Evolutionary conservation across 495 filamentous ascomycete genomes (phyloP), one percentile per base, ranked within the genome.

Genomic region (Aspergillus indologenus): DNA sequence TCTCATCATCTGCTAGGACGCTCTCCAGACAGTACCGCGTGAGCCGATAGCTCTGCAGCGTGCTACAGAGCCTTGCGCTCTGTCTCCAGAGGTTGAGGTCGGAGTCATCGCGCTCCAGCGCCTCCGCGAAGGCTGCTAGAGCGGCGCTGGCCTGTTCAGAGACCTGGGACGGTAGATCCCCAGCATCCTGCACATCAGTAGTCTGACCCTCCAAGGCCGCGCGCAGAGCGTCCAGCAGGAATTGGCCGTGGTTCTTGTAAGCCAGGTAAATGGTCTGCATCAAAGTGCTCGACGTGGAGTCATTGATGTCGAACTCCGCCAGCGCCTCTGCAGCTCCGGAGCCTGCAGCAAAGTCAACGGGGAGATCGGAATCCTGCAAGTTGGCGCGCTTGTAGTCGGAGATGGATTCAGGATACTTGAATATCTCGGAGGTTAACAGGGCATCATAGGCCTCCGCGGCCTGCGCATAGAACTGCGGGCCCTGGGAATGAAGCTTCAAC

Each of bases 81-180:
- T 90, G 85, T 59, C 94, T 81, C 94, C 94, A 98, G n/a, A 98
- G 79, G 63, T 96, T 92, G 29, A 94, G 79, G 70, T 98, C 95
- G 2, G 91, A 89, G 43, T 96, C 90, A 68, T 98, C 94, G 45
- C 89, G 87, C 61, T 92, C 91, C 22, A 98, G 78, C 1, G 94
- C 91, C 18, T 88, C 79, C 19, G 84, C 77, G 59, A 94, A 94
- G 29, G 84, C 81, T 44, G 79, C 69, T 5, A 96, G 70, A 9
- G 75, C 75, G 34, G 65, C 56, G 24, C 61, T 69, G 3, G 75
- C 62, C 18, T 69, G 64, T 43, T 70, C 62, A 4, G 51, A 44
- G 22, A 62, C 60, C 23, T 65, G 69, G 14, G 24, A 63, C 34
- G 72, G 68, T 15, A 79, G 67, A 5, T 74, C 69, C 34, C 72